These are phyloP conservation scores for Colletotrichum kahawae DNA, from an alignment of 2,329 filamentous ascomycete species.

Conservation along the genomic window DNA sequence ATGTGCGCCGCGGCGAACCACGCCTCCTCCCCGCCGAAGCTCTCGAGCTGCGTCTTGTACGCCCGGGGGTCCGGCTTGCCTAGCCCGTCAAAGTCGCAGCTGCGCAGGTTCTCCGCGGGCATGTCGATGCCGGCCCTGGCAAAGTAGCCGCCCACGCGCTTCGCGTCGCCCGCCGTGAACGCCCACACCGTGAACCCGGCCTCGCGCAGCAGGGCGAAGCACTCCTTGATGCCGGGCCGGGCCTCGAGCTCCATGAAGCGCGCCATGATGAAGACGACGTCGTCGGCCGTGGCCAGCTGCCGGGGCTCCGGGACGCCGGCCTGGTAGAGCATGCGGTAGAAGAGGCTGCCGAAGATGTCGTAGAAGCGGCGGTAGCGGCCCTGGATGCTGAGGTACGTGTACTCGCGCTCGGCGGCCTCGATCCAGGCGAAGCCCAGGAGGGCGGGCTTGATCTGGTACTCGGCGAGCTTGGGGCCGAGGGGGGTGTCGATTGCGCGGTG, in stretches of 20 bases:
- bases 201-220: conserved; percentile 44
- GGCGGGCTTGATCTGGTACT: conserved; percentile 42
- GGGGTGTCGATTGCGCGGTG: conserved; percentile 43
- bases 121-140: conserved; percentile 51
- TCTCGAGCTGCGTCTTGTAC: conserved; percentile 48
- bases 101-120: conserved; percentile 54
- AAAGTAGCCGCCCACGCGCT: conserved; percentile 58
- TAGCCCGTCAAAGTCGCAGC: conserved; percentile 52
- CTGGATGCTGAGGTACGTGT: conserved; percentile 51
- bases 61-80: conserved; percentile 55
- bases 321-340: conserved; percentile 52
- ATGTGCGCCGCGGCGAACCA: conserved; percentile 66
- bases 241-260: conserved; percentile 41
- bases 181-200: conserved; percentile 58
- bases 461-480: conserved; percentile 44
- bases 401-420: conserved; percentile 52
- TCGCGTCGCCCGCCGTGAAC: conserved; percentile 55
- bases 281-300: conserved; percentile 44
- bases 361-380: conserved; percentile 47
- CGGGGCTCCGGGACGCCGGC: conserved; percentile 48
- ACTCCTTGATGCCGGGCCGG: conserved; percentile 44
- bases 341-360: conserved; percentile 46
- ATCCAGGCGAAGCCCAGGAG: conserved; percentile 53
- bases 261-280: conserved; percentile 42
- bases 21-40: conserved; percentile 42